These are phyloP conservation scores for Capsicum chinense DNA, from an alignment of 257 asterid genomes.

Conservation along the genomic window DNA sequence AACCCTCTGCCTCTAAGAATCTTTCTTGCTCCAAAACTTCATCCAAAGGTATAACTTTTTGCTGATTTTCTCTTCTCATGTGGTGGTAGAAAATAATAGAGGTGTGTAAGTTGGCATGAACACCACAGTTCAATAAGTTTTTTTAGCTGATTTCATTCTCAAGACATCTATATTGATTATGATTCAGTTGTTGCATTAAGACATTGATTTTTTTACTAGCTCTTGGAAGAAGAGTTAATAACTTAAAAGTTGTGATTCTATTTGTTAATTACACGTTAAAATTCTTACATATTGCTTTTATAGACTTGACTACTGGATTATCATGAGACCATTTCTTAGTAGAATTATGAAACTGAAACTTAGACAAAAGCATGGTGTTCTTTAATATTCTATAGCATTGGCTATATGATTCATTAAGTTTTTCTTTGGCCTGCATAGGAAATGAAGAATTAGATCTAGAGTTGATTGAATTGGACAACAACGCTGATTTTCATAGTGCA, in stretches of 20 bases:
- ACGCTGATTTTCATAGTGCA: constrained; percentile 83
- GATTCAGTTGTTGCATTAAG: not conserved
- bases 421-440: constrained; percentile 47
- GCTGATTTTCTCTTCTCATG: not conserved
- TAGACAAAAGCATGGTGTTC: not conserved
- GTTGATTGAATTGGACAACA: constrained; percentile 65
- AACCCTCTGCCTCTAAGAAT: constrained; percentile 62
- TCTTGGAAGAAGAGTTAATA: not conserved
- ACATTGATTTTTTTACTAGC: not conserved
- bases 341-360: not conserved
- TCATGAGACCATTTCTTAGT: not conserved
- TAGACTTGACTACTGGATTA: not conserved
- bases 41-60: constrained; percentile 59
- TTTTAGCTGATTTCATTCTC: not conserved
- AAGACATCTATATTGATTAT: not conserved
- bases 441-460: constrained; percentile 77
- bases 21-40: constrained; percentile 66
- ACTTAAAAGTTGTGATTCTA: not conserved
- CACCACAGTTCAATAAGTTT: too few relatives aligned
- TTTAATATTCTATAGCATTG: not conserved
- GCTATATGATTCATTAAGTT: not conserved
- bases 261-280: not conserved
- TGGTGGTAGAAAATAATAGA: not conserved
- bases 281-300: not conserved
- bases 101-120: not conserved